Evolutionary conservation across 2,329 filamentous ascomycete genomes (phyloP).

Genomic region (Diplodia mutila): DNA sequence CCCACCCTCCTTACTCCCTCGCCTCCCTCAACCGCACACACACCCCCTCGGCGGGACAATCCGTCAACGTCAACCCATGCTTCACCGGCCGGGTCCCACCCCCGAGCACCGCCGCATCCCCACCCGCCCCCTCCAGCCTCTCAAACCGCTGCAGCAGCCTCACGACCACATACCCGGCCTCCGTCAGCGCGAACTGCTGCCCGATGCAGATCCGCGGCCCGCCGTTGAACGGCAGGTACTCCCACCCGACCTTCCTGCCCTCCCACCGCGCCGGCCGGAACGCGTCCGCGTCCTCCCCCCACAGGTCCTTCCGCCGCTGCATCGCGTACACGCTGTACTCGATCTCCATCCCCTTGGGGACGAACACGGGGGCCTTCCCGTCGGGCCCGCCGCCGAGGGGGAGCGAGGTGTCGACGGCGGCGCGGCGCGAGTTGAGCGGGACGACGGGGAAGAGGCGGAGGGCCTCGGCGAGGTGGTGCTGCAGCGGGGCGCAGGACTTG

Average conservation of each 20-base stretch:
- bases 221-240: slow-evolving; percentile 46
- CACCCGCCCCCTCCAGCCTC: too few species aligned
- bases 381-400: slow-evolving; percentile 56
- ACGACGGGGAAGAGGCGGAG: slow-evolving; percentile 60
- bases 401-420: slow-evolving; percentile 54
- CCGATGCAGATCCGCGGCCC: slow-evolving; percentile 44
- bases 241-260: slow-evolving; percentile 40
- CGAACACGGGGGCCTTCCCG: slow-evolving; percentile 53
- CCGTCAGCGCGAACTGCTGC: slow-evolving; percentile 32
- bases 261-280: slow-evolving; percentile 57
- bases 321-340: slow-evolving; percentile 52
- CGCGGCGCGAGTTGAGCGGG: slow-evolving; percentile 56
- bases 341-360: slow-evolving; percentile 53
- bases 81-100: too few species aligned
- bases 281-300: slow-evolving; percentile 52
- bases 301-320: slow-evolving; percentile 55
- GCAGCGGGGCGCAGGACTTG: slow-evolving; percentile 45
- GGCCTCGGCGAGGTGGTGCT: slow-evolving; percentile 73
- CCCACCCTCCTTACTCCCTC: too few species aligned
- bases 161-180: slow-evolving; percentile 28
- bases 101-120: too few species aligned
- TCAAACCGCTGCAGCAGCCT: slow-evolving; percentile 31
- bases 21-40: too few species aligned
- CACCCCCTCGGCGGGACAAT: too few species aligned
- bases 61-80: too few species aligned